Evolutionary conservation across 257 asterid species (phyloP).

Genomic region (Solanum medicagineum): DNA sequence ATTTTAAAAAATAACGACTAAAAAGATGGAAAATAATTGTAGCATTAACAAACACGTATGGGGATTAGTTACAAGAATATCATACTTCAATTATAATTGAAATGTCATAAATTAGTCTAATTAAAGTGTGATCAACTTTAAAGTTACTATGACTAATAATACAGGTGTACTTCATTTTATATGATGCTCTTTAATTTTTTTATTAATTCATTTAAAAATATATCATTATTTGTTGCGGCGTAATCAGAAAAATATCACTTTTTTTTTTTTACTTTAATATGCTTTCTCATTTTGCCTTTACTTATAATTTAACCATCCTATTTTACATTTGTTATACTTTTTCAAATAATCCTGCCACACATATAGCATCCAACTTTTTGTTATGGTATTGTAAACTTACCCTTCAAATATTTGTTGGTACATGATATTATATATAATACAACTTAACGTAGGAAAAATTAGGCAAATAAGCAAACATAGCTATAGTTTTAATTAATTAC

Average conservation of each 20-base stretch:
- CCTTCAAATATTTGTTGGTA: too few relatives aligned
- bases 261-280: too few relatives aligned
- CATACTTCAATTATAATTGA: background rate
- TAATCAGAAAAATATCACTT: too few relatives aligned
- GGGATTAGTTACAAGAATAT: background rate
- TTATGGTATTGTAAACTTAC: too few relatives aligned
- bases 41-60: background rate
- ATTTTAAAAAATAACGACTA: background rate
- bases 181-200: background rate
- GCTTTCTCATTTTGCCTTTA: too few relatives aligned
- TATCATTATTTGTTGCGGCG: background rate
- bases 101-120: background rate
- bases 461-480: too few relatives aligned
- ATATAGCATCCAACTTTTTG: background rate
- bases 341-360: too few relatives aligned
- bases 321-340: too few relatives aligned
- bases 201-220: background rate
- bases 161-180: background rate
- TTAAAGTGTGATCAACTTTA: background rate
- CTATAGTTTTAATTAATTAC: too few relatives aligned
- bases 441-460: too few relatives aligned
- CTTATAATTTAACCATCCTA: too few relatives aligned
- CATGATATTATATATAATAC: too few relatives aligned
- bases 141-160: background rate
- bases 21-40: background rate